Percentiles rank a stretch among this genome's conserved stretches.
These are phyloP conservation scores for Trichoderma arundinaceum DNA, from an alignment of 2,329 filamentous ascomycete species.

Conservation along the genomic window DNA sequence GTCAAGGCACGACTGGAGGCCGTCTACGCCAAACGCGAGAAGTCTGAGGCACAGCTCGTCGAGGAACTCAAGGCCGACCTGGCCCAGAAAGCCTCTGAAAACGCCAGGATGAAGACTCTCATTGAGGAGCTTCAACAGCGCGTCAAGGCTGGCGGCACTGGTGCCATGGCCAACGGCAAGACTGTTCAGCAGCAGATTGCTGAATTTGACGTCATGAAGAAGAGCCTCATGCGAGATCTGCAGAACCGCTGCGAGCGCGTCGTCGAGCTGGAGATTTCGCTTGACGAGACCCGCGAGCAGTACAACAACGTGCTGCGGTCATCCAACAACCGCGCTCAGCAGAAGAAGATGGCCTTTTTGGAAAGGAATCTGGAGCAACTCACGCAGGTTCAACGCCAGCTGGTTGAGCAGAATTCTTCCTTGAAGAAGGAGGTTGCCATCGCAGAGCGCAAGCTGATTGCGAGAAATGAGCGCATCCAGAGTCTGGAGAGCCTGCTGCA, in stretches of 20 bases:
- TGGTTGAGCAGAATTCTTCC: constrained; percentile 96
- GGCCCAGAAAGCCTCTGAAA: constrained; percentile 78
- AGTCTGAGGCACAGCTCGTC: constrained; percentile 73
- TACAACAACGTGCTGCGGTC: constrained; percentile 98
- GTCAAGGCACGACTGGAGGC: constrained; percentile 80
- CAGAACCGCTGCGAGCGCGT: constrained; percentile 98
- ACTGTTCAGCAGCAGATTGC: constrained; percentile 97
- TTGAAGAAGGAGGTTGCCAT: constrained; percentile 99
- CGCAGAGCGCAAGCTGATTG: constrained; percentile 94
- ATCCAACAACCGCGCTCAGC: constrained; percentile 96
- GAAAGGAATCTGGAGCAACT: constrained; percentile 98
- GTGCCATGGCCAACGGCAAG: constrained; percentile 78
- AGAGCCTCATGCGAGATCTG: constrained; percentile 96
- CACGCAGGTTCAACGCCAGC: constrained; percentile 94
- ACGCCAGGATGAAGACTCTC: constrained; percentile 77
- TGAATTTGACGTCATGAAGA: constrained; percentile 99
- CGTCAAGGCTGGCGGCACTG: constrained; percentile 65
- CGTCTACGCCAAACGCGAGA: constrained; percentile 76
- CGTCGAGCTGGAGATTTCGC: constrained; percentile 95
- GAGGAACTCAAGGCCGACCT: constrained; percentile 80
- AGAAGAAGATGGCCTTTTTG: constrained; percentile 99
- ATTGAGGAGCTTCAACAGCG: constrained; percentile 80
- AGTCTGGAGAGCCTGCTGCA: constrained; percentile 90
- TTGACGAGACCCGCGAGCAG: constrained; percentile 97
- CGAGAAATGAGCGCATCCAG: constrained; percentile 94